Evolutionary conservation across 169 alveolate genomes (phyloP).

Genomic region (Eimeria sp.): DNA sequence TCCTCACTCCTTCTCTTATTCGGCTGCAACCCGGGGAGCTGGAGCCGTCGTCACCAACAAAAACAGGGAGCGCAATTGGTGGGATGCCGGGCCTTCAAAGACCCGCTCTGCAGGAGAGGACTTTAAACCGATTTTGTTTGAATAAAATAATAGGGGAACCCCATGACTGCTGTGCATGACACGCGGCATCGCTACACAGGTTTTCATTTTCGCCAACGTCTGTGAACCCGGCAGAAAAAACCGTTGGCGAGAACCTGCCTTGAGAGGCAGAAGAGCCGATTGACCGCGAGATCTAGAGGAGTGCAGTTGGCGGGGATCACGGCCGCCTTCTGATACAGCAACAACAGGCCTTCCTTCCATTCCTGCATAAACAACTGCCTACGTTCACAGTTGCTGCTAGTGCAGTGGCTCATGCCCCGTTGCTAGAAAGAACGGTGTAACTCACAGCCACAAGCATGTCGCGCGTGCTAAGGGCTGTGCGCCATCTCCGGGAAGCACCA

Average conservation of each 20-base stretch:
- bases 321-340: slow-evolving; percentile 2
- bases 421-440: background rate
- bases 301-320: background rate
- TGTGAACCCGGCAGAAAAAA: background rate
- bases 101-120: background rate
- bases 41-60: background rate
- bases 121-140: background rate
- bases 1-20: background rate
- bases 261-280: background rate
- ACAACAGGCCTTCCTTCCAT: background rate
- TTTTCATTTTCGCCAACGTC: background rate
- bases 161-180: background rate
- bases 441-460: slow-evolving; percentile 45
- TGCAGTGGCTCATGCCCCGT: background rate
- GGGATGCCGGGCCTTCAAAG: background rate
- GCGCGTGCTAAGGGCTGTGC: slow-evolving; percentile 71
- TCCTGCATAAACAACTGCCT: background rate
- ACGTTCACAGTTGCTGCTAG: background rate
- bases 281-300: background rate
- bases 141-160: background rate
- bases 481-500: slow-evolving; percentile 56
- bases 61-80: background rate
- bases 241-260: background rate
- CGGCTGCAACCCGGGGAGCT: background rate
- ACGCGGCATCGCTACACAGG: background rate